Conservation (phyloP, 768 basidiomycete species). For the Paxillus involutus region DNA sequence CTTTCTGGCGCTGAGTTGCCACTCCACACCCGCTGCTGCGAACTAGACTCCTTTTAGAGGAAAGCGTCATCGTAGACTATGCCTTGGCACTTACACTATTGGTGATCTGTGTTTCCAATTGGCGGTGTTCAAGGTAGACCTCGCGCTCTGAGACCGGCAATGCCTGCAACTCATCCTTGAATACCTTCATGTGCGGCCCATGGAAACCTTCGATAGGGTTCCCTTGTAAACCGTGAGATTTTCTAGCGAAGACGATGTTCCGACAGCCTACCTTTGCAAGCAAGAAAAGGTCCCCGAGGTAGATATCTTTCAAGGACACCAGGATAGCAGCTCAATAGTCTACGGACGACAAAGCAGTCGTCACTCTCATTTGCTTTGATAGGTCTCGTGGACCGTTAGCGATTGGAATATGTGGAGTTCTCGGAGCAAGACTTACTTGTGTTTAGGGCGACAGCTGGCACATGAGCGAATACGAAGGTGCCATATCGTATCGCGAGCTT, state of each 20-base stretch:
- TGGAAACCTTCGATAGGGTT: slow-evolving; percentile 23
- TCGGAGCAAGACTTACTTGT: slow-evolving; percentile 18
- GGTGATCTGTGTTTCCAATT: slow-evolving; percentile 4
- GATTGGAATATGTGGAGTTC: background rate
- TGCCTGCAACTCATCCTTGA: slow-evolving; percentile 12
- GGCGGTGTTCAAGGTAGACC: slow-evolving; percentile 17
- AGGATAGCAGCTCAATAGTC: slow-evolving; percentile 8
- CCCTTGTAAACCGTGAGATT: slow-evolving; percentile 14
- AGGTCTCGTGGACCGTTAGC: slow-evolving; percentile 11
- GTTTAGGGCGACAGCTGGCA: slow-evolving; percentile 22
- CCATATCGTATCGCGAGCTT: slow-evolving; percentile 30
- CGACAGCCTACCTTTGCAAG: slow-evolving; percentile 17
- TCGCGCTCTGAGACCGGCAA: slow-evolving; percentile 16
- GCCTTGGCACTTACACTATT: slow-evolving; percentile 10
- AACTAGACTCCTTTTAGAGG: slow-evolving; percentile 23
- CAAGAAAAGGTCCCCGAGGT: slow-evolving; percentile 26
- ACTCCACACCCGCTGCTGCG: slow-evolving; percentile 22
- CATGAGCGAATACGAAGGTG: slow-evolving; percentile 34
- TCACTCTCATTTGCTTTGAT: slow-evolving; percentile 13
- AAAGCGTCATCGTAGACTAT: background rate
- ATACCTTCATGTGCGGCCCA: slow-evolving; percentile 12
- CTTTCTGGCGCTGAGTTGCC: slow-evolving; percentile 21
- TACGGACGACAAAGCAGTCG: slow-evolving; percentile 6
- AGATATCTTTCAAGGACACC: slow-evolving; percentile 20
- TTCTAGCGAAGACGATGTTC: background rate